Conservation (phyloP, 2,329 filamentous ascomycete genomes). For the Fragosphaeria purpurea region DNA sequence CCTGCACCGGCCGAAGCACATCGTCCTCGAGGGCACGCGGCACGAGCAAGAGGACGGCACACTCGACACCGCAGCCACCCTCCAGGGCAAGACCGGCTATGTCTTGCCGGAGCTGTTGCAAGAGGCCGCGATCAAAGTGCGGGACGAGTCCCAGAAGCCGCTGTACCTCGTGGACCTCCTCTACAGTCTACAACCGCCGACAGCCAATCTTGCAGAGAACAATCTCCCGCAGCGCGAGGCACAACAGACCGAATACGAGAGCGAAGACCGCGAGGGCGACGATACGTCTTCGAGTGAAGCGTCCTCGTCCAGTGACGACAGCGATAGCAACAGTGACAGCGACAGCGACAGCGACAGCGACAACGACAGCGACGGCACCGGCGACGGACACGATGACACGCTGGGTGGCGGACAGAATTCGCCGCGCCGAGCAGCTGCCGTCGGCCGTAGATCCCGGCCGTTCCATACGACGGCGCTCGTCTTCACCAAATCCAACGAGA, state of each 20-base stretch:
- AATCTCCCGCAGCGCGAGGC: no score
- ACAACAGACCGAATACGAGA: neutral
- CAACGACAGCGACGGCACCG: slow-evolving; percentile 6
- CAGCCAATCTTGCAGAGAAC: neutral
- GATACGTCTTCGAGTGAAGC: neutral
- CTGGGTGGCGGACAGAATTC: neutral
- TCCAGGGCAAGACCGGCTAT: slow-evolving; percentile 18
- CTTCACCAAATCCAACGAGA: slow-evolving; percentile 86
- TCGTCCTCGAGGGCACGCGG: slow-evolving; percentile 56
- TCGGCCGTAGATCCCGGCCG: neutral
- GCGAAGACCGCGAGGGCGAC: neutral
- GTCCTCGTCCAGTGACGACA: neutral
- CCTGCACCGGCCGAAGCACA: slow-evolving; percentile 62
- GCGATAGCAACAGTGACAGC: neutral
- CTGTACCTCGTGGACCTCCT: slow-evolving; percentile 76
- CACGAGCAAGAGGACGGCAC: slow-evolving; percentile 27
- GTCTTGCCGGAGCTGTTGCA: slow-evolving; percentile 51
- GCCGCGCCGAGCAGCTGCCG: neutral
- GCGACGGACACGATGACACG: slow-evolving; percentile 15
- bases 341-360: slow-evolving; percentile 9
- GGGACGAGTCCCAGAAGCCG: slow-evolving; percentile 64
- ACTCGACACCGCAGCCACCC: neutral
- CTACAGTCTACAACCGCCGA: slow-evolving; percentile 39
- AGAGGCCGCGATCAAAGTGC: slow-evolving; percentile 59
- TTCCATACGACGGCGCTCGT: slow-evolving; percentile 52